A percentile compares a stretch with the other conserved stretches of the same genome.
Evolutionary conservation across 768 basidiomycete genomes (phyloP).

Genomic region (Inosperma sp.): DNA sequence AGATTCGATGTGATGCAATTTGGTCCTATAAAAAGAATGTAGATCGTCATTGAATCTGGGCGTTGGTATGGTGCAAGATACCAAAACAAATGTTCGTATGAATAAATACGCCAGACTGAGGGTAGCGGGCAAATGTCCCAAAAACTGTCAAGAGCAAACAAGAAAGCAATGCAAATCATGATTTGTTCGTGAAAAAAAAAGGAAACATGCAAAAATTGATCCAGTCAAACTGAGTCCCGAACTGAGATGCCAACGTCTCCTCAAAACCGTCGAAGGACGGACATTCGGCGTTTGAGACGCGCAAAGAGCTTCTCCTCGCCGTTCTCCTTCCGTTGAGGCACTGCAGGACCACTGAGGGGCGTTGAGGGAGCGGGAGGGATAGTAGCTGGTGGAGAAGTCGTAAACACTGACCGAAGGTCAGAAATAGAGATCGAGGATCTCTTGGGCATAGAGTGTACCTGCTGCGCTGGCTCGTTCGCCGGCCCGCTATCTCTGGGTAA

Average conservation of each 20-base stretch:
- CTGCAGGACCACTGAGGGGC: conserved; percentile 3
- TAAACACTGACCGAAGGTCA: conserved; percentile 6
- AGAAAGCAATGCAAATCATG: background rate
- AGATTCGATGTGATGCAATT: no score
- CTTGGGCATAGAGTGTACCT: background rate
- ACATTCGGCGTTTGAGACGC: conserved; percentile 13
- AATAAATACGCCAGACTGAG: no score
- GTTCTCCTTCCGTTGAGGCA: background rate
- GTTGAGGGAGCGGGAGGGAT: conserved; percentile 3
- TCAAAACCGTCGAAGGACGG: conserved; percentile 13
- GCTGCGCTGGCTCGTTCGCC: background rate
- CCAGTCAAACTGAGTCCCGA: background rate
- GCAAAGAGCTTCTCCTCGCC: conserved; percentile 5
- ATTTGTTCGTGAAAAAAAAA: background rate
- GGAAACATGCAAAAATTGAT: conserved; percentile 1
- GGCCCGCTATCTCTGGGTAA: background rate
- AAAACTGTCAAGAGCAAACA: background rate
- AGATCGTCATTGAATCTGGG: no score
- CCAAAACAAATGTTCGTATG: no score
- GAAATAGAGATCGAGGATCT: conserved; percentile 5
- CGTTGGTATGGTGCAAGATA: no score
- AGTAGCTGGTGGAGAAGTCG: background rate
- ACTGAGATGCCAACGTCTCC: background rate
- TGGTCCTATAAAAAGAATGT: no score
- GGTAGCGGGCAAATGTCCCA: no score